Conservation (phyloP, 257 asterid genomes). For the Salvia miltiorrhiza region DNA sequence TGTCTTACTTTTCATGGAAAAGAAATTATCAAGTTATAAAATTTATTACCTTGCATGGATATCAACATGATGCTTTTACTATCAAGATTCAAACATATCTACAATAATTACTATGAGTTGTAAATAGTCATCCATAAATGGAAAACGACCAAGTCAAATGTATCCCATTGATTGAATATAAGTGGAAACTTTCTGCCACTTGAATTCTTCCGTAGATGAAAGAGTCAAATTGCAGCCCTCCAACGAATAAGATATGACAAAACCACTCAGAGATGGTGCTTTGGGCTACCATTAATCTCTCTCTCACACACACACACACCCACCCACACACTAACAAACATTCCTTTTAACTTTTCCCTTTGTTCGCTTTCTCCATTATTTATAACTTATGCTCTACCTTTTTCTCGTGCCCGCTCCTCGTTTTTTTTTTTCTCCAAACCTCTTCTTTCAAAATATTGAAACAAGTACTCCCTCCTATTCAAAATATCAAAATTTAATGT, state of each 20-base stretch:
- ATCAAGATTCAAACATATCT: not conserved
- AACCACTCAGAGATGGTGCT: not conserved
- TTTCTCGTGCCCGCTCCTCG: too few relatives aligned
- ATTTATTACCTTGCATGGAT: too few relatives aligned
- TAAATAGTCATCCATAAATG: not conserved
- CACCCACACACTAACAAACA: too few relatives aligned
- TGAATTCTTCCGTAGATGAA: not conserved
- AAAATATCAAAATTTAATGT: not conserved
- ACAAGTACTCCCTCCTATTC: too few relatives aligned
- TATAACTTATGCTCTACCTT: too few relatives aligned
- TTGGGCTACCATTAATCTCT: not conserved
- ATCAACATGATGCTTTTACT: too few relatives aligned
- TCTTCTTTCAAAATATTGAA: not conserved
- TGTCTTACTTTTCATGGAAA: too few relatives aligned
- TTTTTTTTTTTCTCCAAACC: not conserved
- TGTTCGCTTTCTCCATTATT: too few relatives aligned
- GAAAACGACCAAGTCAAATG: not conserved
- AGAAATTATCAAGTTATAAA: too few relatives aligned
- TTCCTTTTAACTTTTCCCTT: too few relatives aligned
- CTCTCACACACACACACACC: not conserved
- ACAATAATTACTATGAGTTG: not conserved
- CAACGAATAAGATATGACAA: conserved; percentile 25
- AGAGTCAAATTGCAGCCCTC: not conserved
- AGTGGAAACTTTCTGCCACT: not conserved
- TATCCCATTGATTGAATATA: not conserved